Percentiles rank a stretch among this genome's conserved stretches.
Evolutionary conservation across 1,284 basidiomycete species (phyloP).

Genomic region (Apiotrichum porosum): DNA sequence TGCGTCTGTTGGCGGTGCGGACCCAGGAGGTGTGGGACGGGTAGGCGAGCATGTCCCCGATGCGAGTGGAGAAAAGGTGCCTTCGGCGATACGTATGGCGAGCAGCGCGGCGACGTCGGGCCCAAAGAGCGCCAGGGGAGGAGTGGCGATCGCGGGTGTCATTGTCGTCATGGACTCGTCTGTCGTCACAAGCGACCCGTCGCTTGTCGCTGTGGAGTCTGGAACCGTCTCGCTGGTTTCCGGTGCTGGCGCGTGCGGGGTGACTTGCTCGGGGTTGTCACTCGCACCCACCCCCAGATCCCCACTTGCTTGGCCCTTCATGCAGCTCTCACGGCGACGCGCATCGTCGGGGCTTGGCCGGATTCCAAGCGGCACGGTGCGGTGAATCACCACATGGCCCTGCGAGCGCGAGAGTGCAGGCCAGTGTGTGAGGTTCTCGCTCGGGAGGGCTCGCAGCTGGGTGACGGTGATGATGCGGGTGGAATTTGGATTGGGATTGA

Average conservation of each 20-base stretch:
- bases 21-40: too few relatives aligned
- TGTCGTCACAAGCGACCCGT: neutral
- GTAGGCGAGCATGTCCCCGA: too few relatives aligned
- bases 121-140: neutral
- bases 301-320: neutral
- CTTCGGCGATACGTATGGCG: neutral
- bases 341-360: too few relatives aligned
- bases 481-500: too few relatives aligned
- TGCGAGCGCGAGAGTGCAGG: neutral
- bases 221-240: neutral
- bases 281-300: neutral
- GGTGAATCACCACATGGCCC: constrained; percentile 2
- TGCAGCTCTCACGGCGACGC: neutral
- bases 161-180: too few relatives aligned
- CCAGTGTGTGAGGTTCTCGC: neutral
- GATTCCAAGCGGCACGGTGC: neutral
- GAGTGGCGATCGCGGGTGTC: neutral
- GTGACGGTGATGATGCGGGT: too few relatives aligned
- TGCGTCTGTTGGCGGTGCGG: too few relatives aligned
- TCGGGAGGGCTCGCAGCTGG: too few relatives aligned
- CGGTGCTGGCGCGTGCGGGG: neutral
- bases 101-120: constrained; percentile 1
- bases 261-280: too few relatives aligned
- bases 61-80: too few relatives aligned
- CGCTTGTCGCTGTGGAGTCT: too few relatives aligned